Evolutionary conservation across 2,329 filamentous ascomycete species (phyloP), one percentile per base, ranked within the genome.

Genomic region (Fusarium devonianum): DNA sequence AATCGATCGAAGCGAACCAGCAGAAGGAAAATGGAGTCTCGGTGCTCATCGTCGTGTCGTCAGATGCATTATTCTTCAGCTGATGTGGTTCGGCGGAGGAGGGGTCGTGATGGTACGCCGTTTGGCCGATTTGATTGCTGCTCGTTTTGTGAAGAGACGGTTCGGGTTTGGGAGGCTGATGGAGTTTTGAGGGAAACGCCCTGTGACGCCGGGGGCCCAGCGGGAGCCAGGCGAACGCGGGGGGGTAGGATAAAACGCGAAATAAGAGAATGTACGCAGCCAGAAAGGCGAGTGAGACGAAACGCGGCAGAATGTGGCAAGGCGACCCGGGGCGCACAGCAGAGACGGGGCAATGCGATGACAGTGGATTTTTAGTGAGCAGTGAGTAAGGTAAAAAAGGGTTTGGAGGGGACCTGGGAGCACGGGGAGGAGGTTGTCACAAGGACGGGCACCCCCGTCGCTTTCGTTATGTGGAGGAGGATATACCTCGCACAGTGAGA

Each of bases 41-140:
- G 76, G 73, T 77, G 76, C 75, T 81, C 80, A 83, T 83, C 71
- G 79, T 82, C 71, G 75, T 75, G 66, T 70, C 68, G 65, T 67
- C 63, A 68, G 63, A 68, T 62, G 69, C 69, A 71, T 74, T 65
- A 64, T 70, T 61, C 48, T 56, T 56, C 53, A 46, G 51, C 44
- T 58, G 48, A 49, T 63, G 58, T 44, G 42, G 56, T 39, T 32
- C 38, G 43, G 36, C 30, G 45, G 43, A 49, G 33, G 54, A 50
- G 39, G 34, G 37, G 50, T 53, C 35, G 49, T 51, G 46, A 48
- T 49, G 21, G 46, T 49, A 51, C 35, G 53, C 49, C 32, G 49
- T 56, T 62, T 55, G 51, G 38, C 39, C 44, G 59, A 21, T 35
- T 36, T 53, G 43, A 25, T 28, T 36, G 26, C 35, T 10, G 28